Evolutionary conservation across 257 asterid species (phyloP), one percentile per base, ranked within the genome.

Genomic region (Catharanthus roseus): DNA sequence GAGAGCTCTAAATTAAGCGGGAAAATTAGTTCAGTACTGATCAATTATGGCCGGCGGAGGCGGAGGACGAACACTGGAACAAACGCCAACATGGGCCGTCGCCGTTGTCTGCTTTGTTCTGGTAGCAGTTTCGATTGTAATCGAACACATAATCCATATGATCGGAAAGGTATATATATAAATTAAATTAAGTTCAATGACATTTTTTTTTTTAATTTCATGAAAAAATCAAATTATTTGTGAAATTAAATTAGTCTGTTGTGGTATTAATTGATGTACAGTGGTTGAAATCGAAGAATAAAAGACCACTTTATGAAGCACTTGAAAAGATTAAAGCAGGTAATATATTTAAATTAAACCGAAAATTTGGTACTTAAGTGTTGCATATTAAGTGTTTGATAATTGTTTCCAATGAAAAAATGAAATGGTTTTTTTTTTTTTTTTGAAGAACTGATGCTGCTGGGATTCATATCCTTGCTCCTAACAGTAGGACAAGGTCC

Each of bases 21-120:
- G n/a, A 0, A 29, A 44, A 23, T 65, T 15, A 12, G 26, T 28
- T 47, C 42, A 38, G 42, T 38, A 33, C 58, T 34, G 33, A 34
- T 29, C 53, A 19, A 67, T 70, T 50, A 91, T 91, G 97, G 95
- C 95, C 26, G 97, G 91, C 68, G 95, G 68, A 19, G 70, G 82
- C 47, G 96, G 92, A 60, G 95, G 91, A 78, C 80, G 92, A 70
- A 63, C 97, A 18, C 77, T 92, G 78, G 96, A 92, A 77, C 80
- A 88, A 79, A 92, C 97, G 3, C 96, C 97, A 83, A 92, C 97
- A 12, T 92, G 97, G 97, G 96, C 97, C 0, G 96, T 92, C 2
- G 97, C 97, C 45, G 86, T 84, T 0, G 97, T 92, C 41, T 92
- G 96, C 55, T 92, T 92, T 47, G 88, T 78, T 24, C 58, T 92